These are phyloP conservation scores for Erodium trifolium DNA, from an alignment of 441 rosid genomes.

Conservation along the genomic window DNA sequence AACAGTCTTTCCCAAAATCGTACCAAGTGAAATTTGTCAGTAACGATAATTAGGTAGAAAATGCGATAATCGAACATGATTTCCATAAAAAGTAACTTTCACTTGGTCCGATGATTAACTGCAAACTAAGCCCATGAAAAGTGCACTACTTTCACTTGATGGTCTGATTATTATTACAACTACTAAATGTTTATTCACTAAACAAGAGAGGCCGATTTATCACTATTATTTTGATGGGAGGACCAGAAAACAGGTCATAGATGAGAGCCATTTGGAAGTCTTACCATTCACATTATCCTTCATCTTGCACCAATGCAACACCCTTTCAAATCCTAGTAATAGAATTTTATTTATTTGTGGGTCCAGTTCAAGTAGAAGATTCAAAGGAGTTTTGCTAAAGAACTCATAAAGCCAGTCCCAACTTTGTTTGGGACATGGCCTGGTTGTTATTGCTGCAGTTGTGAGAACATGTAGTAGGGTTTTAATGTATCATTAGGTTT, in stretches of 20 bases:
- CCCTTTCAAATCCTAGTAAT: background rate
- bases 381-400: background rate
- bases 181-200: background rate
- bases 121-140: background rate
- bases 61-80: background rate
- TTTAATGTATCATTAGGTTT: background rate
- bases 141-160: background rate
- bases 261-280: background rate
- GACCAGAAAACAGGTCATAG: constrained; percentile 1
- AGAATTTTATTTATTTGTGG: background rate
- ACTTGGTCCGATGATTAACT: background rate
- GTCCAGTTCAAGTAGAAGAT: background rate
- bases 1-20: constrained; percentile 30
- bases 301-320: background rate
- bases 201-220: background rate
- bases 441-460: too few species aligned
- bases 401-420: too few species aligned
- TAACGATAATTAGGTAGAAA: background rate
- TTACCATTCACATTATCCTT: too few species aligned
- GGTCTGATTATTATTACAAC: background rate
- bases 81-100: background rate
- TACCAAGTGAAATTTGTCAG: constrained; percentile 8
- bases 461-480: too few species aligned
- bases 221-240: background rate
- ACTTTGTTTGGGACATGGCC: too few species aligned